These are phyloP conservation scores for Rhodomyrtus psidioides DNA, from an alignment of 441 rosid genomes.

Conservation along the genomic window DNA sequence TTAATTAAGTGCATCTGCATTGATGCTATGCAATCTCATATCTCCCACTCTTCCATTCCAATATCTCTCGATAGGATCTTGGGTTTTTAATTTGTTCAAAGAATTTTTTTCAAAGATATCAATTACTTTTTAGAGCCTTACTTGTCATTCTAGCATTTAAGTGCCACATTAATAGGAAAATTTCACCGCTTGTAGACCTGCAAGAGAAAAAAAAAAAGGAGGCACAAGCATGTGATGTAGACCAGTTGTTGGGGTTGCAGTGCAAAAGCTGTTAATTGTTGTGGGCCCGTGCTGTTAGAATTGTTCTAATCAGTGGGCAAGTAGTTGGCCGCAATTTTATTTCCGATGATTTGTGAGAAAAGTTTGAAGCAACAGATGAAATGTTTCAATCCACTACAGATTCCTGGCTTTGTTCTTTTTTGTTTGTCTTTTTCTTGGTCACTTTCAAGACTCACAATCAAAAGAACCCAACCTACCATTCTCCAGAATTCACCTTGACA, in stretches of 20 bases:
- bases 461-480: constrained; percentile 31
- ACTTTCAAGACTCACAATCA: constrained; percentile 27
- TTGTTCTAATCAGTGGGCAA: constrained; percentile 46
- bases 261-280: constrained; percentile 6
- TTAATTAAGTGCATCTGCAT: background rate
- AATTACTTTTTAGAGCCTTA: background rate
- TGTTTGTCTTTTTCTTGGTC: constrained; percentile 37
- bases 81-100: background rate
- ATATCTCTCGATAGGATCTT: background rate
- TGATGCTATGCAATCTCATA: background rate
- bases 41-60: background rate
- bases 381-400: constrained; percentile 16
- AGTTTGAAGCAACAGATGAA: constrained; percentile 32
- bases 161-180: background rate
- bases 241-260: constrained; percentile 4
- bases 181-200: background rate
- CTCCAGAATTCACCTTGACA: constrained; percentile 20
- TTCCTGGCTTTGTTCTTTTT: constrained; percentile 30
- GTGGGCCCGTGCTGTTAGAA: constrained; percentile 59
- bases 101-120: background rate
- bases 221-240: constrained; percentile 15
- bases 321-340: constrained; percentile 28
- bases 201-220: constrained; percentile 1
- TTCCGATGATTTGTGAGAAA: constrained; percentile 4
- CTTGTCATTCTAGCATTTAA: no score